A percentile compares a stretch with the other conserved stretches of the same genome.
Conservation (phyloP, 192 early-diverging fungal species). For the Coemansia sp. region DNA sequence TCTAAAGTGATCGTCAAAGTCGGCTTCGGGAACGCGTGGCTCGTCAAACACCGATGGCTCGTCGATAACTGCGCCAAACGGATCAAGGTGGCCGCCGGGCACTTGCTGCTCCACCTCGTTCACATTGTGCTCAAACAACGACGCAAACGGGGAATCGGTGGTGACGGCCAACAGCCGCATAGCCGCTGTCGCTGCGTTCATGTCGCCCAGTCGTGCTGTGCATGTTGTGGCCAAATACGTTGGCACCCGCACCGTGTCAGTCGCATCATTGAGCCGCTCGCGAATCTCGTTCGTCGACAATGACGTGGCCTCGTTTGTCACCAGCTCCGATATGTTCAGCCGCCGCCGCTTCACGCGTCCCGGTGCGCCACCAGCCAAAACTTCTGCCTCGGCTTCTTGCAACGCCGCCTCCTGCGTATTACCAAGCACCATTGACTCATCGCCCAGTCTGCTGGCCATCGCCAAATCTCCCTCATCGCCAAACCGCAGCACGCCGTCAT, state of each 20-base stretch:
- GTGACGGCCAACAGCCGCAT: conserved; percentile 26
- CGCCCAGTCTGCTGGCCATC: conserved; percentile 17
- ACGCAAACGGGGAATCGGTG: conserved; percentile 24
- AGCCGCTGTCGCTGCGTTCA: conserved; percentile 43
- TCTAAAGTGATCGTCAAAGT: conserved; percentile 22
- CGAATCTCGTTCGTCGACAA: conserved; percentile 41
- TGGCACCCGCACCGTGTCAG: conserved; percentile 46
- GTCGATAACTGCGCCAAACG: background rate
- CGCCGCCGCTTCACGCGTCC: conserved; percentile 40
- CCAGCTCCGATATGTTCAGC: conserved; percentile 44
- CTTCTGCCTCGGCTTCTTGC: conserved; percentile 46
- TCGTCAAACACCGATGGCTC: background rate
- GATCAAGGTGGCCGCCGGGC: conserved; percentile 1
- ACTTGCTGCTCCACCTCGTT: conserved; percentile 27
- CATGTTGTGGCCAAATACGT: conserved; percentile 38
- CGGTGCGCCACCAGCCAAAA: conserved; percentile 19
- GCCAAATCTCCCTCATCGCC: conserved; percentile 27
- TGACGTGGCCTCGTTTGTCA: conserved; percentile 41
- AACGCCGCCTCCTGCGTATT: conserved; percentile 45
- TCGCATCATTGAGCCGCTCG: conserved; percentile 25
- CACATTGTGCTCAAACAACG: conserved; percentile 25
- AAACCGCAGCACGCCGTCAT: conserved; percentile 29
- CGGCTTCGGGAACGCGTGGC: conserved; percentile 29
- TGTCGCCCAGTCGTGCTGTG: conserved; percentile 32
- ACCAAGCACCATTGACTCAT: conserved; percentile 21